Conservation (phyloP, 371 early-diverging fungal species). For the Haplosporangium sp. region DNA sequence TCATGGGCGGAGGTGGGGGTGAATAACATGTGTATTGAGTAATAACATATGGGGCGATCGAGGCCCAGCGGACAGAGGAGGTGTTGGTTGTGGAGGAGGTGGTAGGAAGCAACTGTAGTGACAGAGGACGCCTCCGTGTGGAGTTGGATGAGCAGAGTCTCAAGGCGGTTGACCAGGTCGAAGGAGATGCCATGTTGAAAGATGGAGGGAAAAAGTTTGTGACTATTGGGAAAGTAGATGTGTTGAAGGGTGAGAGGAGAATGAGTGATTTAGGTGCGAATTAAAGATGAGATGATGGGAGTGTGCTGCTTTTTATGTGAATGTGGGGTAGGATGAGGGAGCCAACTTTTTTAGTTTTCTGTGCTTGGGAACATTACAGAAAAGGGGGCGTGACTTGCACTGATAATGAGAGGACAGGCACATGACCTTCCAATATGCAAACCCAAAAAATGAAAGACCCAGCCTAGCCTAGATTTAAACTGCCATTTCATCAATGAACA, state of each 20-base stretch:
- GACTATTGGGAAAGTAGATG: background rate
- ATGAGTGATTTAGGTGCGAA: background rate
- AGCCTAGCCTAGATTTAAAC: too few species aligned
- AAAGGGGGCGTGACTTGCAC: too few species aligned
- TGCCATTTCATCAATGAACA: too few species aligned
- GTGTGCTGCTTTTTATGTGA: too few species aligned
- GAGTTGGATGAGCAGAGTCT: constrained; percentile 3
- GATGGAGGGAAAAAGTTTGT: background rate
- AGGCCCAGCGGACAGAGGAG: constrained; percentile 36
- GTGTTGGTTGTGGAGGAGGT: background rate
- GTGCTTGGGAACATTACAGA: too few species aligned
- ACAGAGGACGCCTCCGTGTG: constrained; percentile 14
- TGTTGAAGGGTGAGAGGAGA: background rate
- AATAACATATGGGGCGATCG: constrained; percentile 35
- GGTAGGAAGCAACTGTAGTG: background rate
- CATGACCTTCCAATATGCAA: too few species aligned
- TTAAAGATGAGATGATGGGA: too few species aligned
- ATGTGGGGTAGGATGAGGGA: too few species aligned
- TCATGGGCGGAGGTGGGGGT: constrained; percentile 46
- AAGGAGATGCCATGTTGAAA: constrained; percentile 14
- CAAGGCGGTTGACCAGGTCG: constrained; percentile 21
- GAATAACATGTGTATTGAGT: constrained; percentile 13
- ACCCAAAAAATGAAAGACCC: too few species aligned
- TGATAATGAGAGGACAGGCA: too few species aligned
- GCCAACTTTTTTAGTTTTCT: too few species aligned